These are phyloP conservation scores for Backusella parvicylindrica DNA, from an alignment of 192 early-diverging fungal genomes.

Conservation along the genomic window DNA sequence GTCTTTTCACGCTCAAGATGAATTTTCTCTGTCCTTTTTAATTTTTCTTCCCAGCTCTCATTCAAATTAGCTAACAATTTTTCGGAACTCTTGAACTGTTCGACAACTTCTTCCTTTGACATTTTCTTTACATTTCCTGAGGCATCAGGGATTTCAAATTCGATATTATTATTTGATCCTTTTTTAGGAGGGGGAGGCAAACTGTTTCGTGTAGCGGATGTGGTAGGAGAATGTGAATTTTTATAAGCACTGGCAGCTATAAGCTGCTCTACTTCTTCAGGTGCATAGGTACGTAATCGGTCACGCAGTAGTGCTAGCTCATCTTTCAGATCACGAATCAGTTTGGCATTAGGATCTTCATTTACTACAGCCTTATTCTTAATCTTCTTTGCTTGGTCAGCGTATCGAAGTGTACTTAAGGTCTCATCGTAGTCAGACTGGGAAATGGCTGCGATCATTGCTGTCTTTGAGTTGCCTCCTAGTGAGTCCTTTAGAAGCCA, in stretches of 20 bases:
- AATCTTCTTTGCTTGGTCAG: slow-evolving; percentile 78
- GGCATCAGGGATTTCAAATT: slow-evolving; percentile 24
- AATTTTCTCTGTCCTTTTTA: slow-evolving; percentile 58
- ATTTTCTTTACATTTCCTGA: slow-evolving; percentile 27
- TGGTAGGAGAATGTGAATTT: slow-evolving; percentile 1
- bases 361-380: slow-evolving; percentile 79
- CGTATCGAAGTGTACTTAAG: slow-evolving; percentile 72
- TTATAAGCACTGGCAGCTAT: slow-evolving; percentile 26
- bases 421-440: slow-evolving; percentile 62
- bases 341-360: slow-evolving; percentile 64
- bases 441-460: slow-evolving; percentile 66
- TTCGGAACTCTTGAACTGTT: slow-evolving; percentile 68
- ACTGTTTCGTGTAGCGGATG: not conserved
- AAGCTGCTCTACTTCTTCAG: slow-evolving; percentile 33
- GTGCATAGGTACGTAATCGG: slow-evolving; percentile 37
- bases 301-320: slow-evolving; percentile 60
- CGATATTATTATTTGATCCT: not conserved
- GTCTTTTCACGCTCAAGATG: slow-evolving; percentile 56
- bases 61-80: slow-evolving; percentile 74
- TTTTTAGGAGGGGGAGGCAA: not conserved
- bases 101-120: slow-evolving; percentile 47
- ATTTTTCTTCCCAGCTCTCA: slow-evolving; percentile 72
- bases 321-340: slow-evolving; percentile 68
- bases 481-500: slow-evolving; percentile 72
- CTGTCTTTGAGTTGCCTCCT: slow-evolving; percentile 69